These are phyloP conservation scores for Suillus lakei DNA, from an alignment of 768 basidiomycete genomes.

Conservation along the genomic window DNA sequence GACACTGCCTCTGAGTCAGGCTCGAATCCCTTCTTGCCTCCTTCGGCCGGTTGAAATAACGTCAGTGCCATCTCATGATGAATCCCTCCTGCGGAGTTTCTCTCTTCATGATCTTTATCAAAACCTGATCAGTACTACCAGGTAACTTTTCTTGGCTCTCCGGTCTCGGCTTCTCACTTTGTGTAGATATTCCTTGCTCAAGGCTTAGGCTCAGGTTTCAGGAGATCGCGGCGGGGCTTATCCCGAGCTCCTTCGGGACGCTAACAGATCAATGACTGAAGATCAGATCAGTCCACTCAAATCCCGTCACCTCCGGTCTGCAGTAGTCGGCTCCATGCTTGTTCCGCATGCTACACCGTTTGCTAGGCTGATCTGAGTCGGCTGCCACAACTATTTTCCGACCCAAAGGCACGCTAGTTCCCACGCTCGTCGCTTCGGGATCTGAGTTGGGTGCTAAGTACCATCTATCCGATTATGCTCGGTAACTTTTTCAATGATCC, in stretches of 20 bases:
- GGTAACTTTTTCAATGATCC: too few species aligned
- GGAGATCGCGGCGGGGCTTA: constrained; percentile 48
- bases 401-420: constrained; percentile 43
- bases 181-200: constrained; percentile 51
- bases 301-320: constrained; percentile 12
- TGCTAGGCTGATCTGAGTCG: too few species aligned
- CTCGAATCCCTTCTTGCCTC: too few species aligned
- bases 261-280: constrained; percentile 7
- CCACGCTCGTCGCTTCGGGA: constrained; percentile 46
- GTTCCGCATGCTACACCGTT: constrained; percentile 9
- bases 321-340: background rate
- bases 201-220: constrained; percentile 51
- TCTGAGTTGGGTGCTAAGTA: constrained; percentile 33
- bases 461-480: constrained; percentile 30
- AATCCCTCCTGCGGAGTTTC: constrained; percentile 19
- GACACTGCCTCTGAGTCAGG: background rate
- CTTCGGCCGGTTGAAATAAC: background rate
- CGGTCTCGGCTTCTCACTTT: background rate
- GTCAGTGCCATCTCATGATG: constrained; percentile 15
- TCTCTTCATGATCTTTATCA: constrained; percentile 46
- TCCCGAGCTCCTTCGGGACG: constrained; percentile 41
- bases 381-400: too few species aligned
- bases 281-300: constrained; percentile 30
- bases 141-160: constrained; percentile 28
- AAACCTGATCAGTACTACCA: constrained; percentile 47